phyloP scores from a whole-genome alignment of 1,284 basidiomycete species.

The Cutaneotrichosporon sp. region DNA sequence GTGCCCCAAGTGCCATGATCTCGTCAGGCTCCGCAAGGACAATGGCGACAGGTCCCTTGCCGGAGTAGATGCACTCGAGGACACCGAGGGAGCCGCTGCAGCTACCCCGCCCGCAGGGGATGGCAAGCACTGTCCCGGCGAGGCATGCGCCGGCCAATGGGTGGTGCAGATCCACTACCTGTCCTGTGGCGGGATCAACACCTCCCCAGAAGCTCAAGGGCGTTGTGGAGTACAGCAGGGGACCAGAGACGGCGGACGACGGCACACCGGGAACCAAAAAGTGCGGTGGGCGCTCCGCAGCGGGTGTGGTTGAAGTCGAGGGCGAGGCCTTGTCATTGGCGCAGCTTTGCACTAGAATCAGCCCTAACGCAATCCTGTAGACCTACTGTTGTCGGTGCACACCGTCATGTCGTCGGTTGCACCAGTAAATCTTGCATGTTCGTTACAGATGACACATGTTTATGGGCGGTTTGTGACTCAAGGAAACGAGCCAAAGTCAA shows the following conservation, averaged over 20 bases:
- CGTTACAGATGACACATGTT: too few relatives aligned
- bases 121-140: conserved; percentile 4
- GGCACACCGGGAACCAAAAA: conserved; percentile 7
- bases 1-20: conserved; percentile 12
- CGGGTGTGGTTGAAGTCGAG: too few relatives aligned
- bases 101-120: conserved; percentile 11
- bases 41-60: conserved; percentile 1
- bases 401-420: too few relatives aligned
- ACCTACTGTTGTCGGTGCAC: too few relatives aligned
- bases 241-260: neutral
- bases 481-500: too few relatives aligned
- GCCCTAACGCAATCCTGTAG: neutral
- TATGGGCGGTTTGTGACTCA: too few relatives aligned
- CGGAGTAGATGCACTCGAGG: conserved; percentile 7
- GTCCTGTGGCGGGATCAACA: neutral
- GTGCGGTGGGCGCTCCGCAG: neutral
- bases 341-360: neutral
- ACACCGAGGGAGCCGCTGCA: conserved; percentile 13
- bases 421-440: too few relatives aligned
- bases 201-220: conserved; percentile 13
- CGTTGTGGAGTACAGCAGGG: conserved; percentile 3
- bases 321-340: too few relatives aligned
- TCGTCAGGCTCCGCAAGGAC: conserved; percentile 2
- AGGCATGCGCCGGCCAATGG: conserved; percentile 1
- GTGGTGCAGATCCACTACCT: conserved; percentile 11